These are phyloP conservation scores for Maudiozyma pseudohumilis DNA, from an alignment of 805 yeast species.

Conservation along the genomic window DNA sequence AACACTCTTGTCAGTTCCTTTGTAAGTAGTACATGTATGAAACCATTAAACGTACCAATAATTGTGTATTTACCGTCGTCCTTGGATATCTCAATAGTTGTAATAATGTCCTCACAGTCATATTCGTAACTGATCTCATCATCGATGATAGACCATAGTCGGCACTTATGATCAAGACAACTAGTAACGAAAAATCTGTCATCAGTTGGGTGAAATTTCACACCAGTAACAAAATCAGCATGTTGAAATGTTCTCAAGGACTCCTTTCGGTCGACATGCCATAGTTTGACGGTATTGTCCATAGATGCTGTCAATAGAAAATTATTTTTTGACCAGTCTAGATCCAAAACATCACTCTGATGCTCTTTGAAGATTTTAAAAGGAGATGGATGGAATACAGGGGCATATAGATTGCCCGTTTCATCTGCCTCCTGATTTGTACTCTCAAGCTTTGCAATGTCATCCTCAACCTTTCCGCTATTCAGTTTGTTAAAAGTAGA, in stretches of 20 bases:
- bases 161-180: conserved; percentile 60
- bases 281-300: conserved; percentile 73
- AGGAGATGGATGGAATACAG: conserved; percentile 69
- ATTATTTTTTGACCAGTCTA: conserved; percentile 84
- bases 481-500: conserved; percentile 1
- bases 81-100: conserved; percentile 67
- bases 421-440: neutral
- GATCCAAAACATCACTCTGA: conserved; percentile 53
- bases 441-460: neutral
- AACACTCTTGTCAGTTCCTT: conserved; percentile 43
- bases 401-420: conserved; percentile 40
- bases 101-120: conserved; percentile 56
- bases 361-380: conserved; percentile 55
- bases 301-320: conserved; percentile 72
- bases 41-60: conserved; percentile 75
- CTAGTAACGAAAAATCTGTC: conserved; percentile 82
- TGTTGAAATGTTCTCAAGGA: conserved; percentile 59
- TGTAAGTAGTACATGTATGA: conserved; percentile 49
- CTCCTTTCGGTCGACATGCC: conserved; percentile 67
- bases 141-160: conserved; percentile 84
- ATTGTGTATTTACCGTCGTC: conserved; percentile 45
- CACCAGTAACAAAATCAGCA: conserved; percentile 74
- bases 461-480: neutral
- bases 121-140: conserved; percentile 48
- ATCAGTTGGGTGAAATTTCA: conserved; percentile 73